These are phyloP conservation scores for Fraxinus platypoda DNA, from an alignment of 305 asterid species.

Conservation along the genomic window DNA sequence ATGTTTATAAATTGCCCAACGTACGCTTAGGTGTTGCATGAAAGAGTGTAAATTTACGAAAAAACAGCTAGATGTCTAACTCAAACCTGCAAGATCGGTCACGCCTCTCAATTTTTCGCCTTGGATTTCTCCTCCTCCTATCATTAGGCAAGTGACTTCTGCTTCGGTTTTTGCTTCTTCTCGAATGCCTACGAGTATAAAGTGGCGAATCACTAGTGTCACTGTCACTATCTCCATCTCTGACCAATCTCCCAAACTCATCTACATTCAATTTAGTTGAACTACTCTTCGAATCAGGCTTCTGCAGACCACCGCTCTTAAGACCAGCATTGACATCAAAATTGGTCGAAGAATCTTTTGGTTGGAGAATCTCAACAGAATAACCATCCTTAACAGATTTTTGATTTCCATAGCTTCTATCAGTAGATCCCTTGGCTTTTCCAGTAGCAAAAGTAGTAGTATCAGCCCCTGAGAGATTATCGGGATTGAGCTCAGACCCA, in stretches of 20 bases:
- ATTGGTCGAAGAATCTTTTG: constrained; percentile 27
- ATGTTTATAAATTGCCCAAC: too few species aligned
- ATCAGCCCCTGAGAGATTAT: constrained; percentile 28
- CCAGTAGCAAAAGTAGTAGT: constrained; percentile 18
- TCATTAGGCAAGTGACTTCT: constrained; percentile 74
- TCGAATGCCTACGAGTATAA: constrained; percentile 43
- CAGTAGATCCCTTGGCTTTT: constrained; percentile 31
- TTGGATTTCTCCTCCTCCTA: constrained; percentile 65
- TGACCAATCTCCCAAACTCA: constrained; percentile 87
- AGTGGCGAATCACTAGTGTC: constrained; percentile 63
- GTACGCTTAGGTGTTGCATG: not conserved
- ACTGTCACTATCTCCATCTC: constrained; percentile 74
- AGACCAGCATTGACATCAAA: constrained; percentile 18
- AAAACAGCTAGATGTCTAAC: constrained; percentile 3
- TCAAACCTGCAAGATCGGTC: constrained; percentile 74
- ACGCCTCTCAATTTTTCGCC: constrained; percentile 66
- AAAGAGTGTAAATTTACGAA: constrained; percentile 7
- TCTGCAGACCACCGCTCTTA: constrained; percentile 29
- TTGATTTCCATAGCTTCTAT: constrained; percentile 26
- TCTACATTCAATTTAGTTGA: constrained; percentile 52
- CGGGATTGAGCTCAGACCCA: constrained; percentile 27
- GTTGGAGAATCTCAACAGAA: constrained; percentile 18
- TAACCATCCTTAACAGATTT: constrained; percentile 27
- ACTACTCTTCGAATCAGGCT: constrained; percentile 30
- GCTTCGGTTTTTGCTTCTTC: constrained; percentile 61